Percentiles rank a stretch among this genome's conserved stretches.
Conservation (phyloP, 2,329 filamentous ascomycete genomes). For the Hypocreales sp. region DNA sequence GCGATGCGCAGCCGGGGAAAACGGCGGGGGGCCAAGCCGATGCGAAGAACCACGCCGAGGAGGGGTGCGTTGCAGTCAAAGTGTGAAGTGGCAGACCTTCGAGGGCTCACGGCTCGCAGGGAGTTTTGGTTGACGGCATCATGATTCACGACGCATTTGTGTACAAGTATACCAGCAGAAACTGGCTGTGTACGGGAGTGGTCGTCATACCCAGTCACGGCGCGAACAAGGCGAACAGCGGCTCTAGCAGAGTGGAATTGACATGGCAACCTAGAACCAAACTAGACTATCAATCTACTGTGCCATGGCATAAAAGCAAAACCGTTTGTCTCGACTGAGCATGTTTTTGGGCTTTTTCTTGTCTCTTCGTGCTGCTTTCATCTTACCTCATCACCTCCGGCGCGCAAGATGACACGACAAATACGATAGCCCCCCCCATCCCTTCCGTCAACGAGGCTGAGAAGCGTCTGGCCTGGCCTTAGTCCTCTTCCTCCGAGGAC, state of each 20-base stretch:
- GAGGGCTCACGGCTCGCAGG: too few species aligned
- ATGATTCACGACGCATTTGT: too few species aligned
- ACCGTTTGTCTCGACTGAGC: not conserved
- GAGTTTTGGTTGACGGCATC: too few species aligned
- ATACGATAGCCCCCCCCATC: too few species aligned
- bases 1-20: slow-evolving; percentile 4
- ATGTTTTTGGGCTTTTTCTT: not conserved
- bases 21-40: slow-evolving; percentile 1
- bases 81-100: too few species aligned
- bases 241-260: slow-evolving; percentile 6
- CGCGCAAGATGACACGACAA: not conserved
- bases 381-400: not conserved
- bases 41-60: not conserved
- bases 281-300: slow-evolving; percentile 5
- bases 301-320: slow-evolving; percentile 3
- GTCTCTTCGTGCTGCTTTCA: not conserved
- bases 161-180: too few species aligned
- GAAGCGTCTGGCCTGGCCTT: too few species aligned
- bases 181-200: too few species aligned
- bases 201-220: too few species aligned
- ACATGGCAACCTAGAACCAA: slow-evolving; percentile 7
- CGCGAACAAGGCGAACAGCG: too few species aligned
- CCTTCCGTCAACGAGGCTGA: too few species aligned
- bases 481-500: slow-evolving; percentile 41
- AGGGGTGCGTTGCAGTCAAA: slow-evolving; percentile 2